Evolutionary conservation across 2,329 filamentous ascomycete species (phyloP), one percentile per base, ranked within the genome.

Genomic region (Xylariaceae sp.): DNA sequence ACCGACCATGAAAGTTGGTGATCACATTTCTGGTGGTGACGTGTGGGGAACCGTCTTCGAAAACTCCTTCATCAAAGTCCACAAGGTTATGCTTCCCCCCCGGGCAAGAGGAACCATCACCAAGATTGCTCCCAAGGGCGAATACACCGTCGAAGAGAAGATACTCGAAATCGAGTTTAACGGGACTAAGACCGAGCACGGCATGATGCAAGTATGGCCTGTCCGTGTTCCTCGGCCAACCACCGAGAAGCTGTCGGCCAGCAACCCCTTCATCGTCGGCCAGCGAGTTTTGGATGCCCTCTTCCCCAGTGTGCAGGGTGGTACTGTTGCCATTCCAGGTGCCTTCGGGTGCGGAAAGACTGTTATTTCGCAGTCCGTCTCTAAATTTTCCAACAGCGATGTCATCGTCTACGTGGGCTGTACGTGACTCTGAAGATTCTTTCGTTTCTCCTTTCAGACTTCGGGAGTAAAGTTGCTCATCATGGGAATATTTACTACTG

Each of bases 311-410:
- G 94, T 99, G 8, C 92, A 96, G 78, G 94, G 94, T 74, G 94
- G 94, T 72, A 99, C 94, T 37, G 92, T 97, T 63, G 96, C 93
- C 71, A 99, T 99, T 70, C 94, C 94, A 21, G 94, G 94, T 72
- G 94, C 94, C 76, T 99, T 99, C 73, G 94, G 94, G 62, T 99
- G 94, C 70, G 94, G 94, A 71, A 99, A 99, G 86, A 99, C 94
- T 68, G 94, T 99, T 79, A 99, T 99, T 77, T 92, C 88, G 69
- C 94, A 99, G 78, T 96, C 91, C 57, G 89, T 99, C 60, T 99
- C 94, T 75, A 99, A 99, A 78, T 99, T 99, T 81, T 99, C 94
- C 70, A 99, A 99, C 86, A 94, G 89, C 74, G 94, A 99, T 73
- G 91, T 97, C 69, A 99, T 99, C 65, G 90, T 99, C 66, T 99